Base-by-base conservation (phyloP, 2,329 filamentous ascomycete genomes). In the Trichoderma guizhouense region DNA sequence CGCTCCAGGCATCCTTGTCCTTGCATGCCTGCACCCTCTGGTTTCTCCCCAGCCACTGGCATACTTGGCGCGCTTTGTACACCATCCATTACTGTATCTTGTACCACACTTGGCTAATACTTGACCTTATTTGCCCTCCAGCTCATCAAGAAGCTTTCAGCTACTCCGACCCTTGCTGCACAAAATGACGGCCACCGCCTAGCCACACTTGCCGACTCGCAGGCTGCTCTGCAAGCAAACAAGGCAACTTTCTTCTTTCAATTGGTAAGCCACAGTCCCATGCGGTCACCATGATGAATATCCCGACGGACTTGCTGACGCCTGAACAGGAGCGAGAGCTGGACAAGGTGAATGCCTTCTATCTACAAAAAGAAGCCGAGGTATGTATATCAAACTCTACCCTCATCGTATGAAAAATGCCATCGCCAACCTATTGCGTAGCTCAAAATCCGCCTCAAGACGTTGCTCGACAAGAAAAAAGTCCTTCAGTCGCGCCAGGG, bases 201-300 rank as follows among this genome's bases (percentile, higher is more conserved):
- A 65, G 79, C 81, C 74, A 83, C 83, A 63, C 82, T 84, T 64
- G 79, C 86, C 76, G 94, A 98, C 81, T 91, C 94, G n/a, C 95
- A 97, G 83, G 90, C 92, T 64, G 92, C 94, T 60, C 86, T 98
- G 64, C 95, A 98, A 82, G 96, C 95, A 71, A 99, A 99, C 84
- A 98, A 97, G 84, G 95, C 95, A 71, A 97, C 95, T 12, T 99
- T 99, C 84, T 99, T 99, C 87, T 98, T 98, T 82, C 93, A 96
- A 82, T 86, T 99, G 82, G 94, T 97, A 89, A 80, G 90, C 72
- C 67, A 24, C 73, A 36, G 72, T 72, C 67, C 26, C 4, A 68
- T 74, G 66, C 26, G 71, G 75, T 34, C 72, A 74, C 64, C 75
- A 71, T 43, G 72, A 77, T 78, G 76, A 76, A 78, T 51, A 77